These are phyloP conservation scores for Magnolia officinalis DNA, from an alignment of 164 flowering plant genomes.

Conservation along the genomic window DNA sequence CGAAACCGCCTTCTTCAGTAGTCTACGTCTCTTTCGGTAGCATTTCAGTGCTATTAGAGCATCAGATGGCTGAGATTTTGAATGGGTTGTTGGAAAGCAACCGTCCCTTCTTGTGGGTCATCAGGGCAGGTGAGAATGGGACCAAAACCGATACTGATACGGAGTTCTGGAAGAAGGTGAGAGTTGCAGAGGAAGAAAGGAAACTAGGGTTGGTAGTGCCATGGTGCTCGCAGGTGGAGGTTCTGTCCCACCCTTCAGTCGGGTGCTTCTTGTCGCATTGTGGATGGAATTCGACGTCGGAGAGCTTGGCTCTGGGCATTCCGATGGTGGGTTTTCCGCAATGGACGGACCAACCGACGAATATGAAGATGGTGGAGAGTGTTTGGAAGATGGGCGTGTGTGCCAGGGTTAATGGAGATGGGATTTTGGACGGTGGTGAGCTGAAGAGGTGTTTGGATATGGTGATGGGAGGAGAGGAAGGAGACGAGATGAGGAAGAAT, in stretches of 20 bases:
- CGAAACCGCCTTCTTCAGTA: conserved; percentile 28
- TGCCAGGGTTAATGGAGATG: conserved; percentile 25
- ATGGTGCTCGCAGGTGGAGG: conserved; percentile 52
- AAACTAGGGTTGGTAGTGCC: conserved; percentile 32
- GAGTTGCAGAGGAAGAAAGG: background rate
- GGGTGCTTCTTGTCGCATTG: conserved; percentile 65
- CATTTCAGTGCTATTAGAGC: conserved; percentile 4
- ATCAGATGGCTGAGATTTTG: conserved; percentile 26
- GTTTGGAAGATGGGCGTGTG: conserved; percentile 50
- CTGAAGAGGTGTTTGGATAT: conserved; percentile 41
- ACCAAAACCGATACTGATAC: background rate
- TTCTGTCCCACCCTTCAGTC: conserved; percentile 39
- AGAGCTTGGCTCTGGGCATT: conserved; percentile 44
- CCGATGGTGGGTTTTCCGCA: conserved; percentile 54
- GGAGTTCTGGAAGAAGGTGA: background rate
- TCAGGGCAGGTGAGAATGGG: conserved; percentile 3
- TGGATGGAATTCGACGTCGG: conserved; percentile 69
- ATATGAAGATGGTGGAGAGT: conserved; percentile 52
- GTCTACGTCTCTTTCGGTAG: conserved; percentile 41
- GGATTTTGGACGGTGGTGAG: conserved; percentile 39
- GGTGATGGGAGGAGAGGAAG: conserved; percentile 36
- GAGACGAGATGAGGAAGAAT: conserved; percentile 29
- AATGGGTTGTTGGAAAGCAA: conserved; percentile 17
- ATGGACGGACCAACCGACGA: conserved; percentile 48
- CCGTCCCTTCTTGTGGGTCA: conserved; percentile 40